Evolutionary conservation across 768 basidiomycete genomes (phyloP).

Genomic region (Auriscalpium vulgare): DNA sequence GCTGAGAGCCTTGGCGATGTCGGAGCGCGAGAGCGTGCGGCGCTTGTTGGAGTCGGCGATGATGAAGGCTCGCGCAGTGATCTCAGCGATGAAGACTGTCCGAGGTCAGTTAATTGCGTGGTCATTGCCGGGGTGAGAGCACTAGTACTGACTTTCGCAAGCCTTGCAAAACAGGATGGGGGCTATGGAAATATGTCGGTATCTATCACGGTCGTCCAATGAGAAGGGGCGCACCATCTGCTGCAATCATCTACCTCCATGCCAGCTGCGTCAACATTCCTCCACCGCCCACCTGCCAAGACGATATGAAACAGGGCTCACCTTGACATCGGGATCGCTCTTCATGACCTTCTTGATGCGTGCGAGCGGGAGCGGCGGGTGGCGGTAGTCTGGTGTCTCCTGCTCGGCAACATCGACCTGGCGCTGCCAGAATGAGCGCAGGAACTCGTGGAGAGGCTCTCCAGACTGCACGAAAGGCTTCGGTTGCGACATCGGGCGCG

Average conservation of each 20-base stretch:
- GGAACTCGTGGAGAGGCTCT: slow-evolving; percentile 79
- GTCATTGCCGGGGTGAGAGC: neutral
- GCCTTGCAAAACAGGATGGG: slow-evolving; percentile 97
- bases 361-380: slow-evolving; percentile 85
- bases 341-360: slow-evolving; percentile 99
- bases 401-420: slow-evolving; percentile 83
- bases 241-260: slow-evolving; percentile 83
- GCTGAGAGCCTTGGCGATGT: slow-evolving; percentile 87
- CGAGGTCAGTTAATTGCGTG: neutral
- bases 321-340: slow-evolving; percentile 94
- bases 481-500: neutral
- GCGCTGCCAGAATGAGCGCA: slow-evolving; percentile 84
- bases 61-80: slow-evolving; percentile 92
- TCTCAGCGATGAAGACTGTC: slow-evolving; percentile 93
- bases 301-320: slow-evolving; percentile 28
- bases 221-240: slow-evolving; percentile 55
- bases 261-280: neutral
- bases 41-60: slow-evolving; percentile 94
- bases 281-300: neutral
- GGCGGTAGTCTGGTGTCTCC: slow-evolving; percentile 81
- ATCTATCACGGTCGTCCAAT: slow-evolving; percentile 6
- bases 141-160: slow-evolving; percentile 79
- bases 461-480: slow-evolving; percentile 74
- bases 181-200: slow-evolving; percentile 34
- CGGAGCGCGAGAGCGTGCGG: slow-evolving; percentile 87